phyloP scores from a whole-genome alignment of 2,329 filamentous ascomycete genomes.

The Fonsecaea monophora region DNA sequence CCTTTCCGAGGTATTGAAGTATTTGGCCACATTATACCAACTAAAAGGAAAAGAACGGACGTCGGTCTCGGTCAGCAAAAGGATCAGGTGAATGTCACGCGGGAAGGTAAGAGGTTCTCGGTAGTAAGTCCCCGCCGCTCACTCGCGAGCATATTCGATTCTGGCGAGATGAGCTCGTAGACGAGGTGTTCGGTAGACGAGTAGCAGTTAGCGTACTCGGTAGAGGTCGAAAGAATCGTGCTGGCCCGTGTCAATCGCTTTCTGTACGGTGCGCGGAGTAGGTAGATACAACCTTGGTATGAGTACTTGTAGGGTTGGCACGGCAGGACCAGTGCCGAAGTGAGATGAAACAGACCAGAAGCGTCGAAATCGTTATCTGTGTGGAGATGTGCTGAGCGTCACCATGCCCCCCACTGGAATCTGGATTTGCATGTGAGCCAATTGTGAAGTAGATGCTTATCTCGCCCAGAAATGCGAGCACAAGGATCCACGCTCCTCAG shows the following conservation, averaged over 20 bases:
- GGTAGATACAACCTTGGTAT: too few relatives aligned
- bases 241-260: too few relatives aligned
- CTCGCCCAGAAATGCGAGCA: conserved; percentile 14
- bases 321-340: background rate
- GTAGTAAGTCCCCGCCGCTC: background rate
- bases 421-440: conserved; percentile 2
- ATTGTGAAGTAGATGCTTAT: conserved; percentile 15
- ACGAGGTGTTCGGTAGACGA: too few relatives aligned
- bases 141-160: background rate
- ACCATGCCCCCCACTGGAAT: background rate
- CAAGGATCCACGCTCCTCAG: background rate
- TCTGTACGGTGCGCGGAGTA: too few relatives aligned
- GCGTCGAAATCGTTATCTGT: conserved; percentile 11
- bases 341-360: background rate
- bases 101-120: background rate
- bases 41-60: background rate
- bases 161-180: too few relatives aligned
- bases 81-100: conserved; percentile 4
- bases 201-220: too few relatives aligned
- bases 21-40: background rate
- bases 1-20: background rate
- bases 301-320: background rate
- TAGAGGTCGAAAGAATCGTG: too few relatives aligned
- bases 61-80: background rate
- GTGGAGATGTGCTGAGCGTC: conserved; percentile 14